Conservation (phyloP, 129 eudicot genomes). For the Artemisia argyi region DNA sequence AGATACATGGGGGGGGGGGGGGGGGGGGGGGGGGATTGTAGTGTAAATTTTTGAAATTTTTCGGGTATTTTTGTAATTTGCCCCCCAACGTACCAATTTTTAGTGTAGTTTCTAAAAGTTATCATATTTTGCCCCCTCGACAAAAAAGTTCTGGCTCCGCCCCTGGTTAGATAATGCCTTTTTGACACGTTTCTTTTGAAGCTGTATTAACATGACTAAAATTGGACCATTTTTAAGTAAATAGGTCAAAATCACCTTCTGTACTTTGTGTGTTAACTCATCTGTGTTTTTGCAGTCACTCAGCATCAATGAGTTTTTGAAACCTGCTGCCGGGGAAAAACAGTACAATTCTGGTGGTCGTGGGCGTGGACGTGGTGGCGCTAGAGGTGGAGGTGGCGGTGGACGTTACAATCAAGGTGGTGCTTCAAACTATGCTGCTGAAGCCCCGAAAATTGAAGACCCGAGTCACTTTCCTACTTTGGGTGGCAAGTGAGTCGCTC, state of each 20-base stretch:
- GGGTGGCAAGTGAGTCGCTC: conserved; percentile 61
- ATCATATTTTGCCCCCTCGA: too few species aligned
- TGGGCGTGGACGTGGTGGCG: conserved; percentile 83
- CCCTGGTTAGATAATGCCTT: too few species aligned
- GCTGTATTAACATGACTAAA: not conserved
- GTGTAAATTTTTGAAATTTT: too few species aligned
- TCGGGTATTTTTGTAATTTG: too few species aligned
- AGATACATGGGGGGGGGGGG: too few species aligned
- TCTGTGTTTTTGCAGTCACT: conserved; percentile 51
- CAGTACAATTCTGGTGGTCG: conserved; percentile 64
- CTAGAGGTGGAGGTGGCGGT: conserved; percentile 65
- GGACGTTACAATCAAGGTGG: conserved; percentile 43
- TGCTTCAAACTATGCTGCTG: conserved; percentile 39
- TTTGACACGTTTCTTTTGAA: too few species aligned
- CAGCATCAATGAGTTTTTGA: conserved; percentile 95
- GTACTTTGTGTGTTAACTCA: not conserved
- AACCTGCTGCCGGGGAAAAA: conserved; percentile 89
- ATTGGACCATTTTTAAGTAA: not conserved
- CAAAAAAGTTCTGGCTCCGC: too few species aligned
- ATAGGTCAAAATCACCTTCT: not conserved
- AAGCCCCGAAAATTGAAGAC: conserved; percentile 81
- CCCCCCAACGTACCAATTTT: too few species aligned
- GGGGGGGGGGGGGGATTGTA: too few species aligned
- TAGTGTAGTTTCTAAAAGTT: too few species aligned
- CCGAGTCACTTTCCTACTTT: conserved; percentile 81